Evolutionary conservation across 768 basidiomycete genomes (phyloP), one percentile per base, ranked within the genome.

Genomic region (Pleurotus platypus): DNA sequence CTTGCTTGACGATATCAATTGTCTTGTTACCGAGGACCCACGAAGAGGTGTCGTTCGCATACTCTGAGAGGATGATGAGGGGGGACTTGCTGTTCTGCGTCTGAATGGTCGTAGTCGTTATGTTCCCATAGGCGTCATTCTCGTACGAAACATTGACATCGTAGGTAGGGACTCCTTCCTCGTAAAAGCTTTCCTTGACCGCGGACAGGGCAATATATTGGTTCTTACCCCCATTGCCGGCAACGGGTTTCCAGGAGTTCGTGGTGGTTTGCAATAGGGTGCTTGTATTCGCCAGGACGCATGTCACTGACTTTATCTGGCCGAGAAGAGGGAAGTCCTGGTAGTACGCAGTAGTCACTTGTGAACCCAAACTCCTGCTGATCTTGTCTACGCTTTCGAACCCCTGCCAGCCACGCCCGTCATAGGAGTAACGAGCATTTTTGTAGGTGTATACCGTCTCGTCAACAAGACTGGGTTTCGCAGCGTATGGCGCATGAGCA

Each of bases 391-490:
- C 42, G 22, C 51, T 54, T 24, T 54, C 51, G 27, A 54, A 54
- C 0, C 51, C 51, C n/a, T 54, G 51, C 51, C 51, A 54, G 4
- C 51, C 51, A 42, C 51, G 51, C 9, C 51, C 51, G 42, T 54
- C 51, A 40, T 54, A 54, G 6, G n/a, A n/a, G 26, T 54, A 54
- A n/a, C 51, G 51, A 42, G 51, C 51, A 24, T 54, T 54, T 18
- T 54, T 54, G 39, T 54, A 54, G n/a, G 51, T 42, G 18, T 54
- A 54, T 20, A 37, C 22, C 6, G 39, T 22, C 18, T 40, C 16
- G 24, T 54, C 51, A 2, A 54, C 51, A 18, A 54, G 8, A 40
- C 24, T 15, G 5, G 51, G 39, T 7, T 38, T 35, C 12, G 39
- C 18, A 4, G 38, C 38, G 13, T 54, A 54, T 11, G 51, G 51